Evolutionary conservation across 164 flowering plant species (phyloP), one percentile per base, ranked within the genome.

Genomic region (Cinnamomum micranthum): DNA sequence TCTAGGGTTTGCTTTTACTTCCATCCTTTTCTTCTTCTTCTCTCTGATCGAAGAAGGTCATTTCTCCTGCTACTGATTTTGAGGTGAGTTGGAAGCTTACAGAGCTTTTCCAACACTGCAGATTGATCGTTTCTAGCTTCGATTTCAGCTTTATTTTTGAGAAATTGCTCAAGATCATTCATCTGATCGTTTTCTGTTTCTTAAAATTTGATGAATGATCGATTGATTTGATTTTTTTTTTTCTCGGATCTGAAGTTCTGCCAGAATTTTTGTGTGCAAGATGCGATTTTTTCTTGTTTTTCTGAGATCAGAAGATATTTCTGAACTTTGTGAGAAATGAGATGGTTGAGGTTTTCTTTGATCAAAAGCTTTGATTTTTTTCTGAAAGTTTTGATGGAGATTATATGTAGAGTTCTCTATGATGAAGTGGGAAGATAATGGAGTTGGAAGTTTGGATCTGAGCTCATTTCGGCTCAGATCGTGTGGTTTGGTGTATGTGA

Each of bases 61-160:
- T 25, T 35, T 33, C 27, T 3, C 62, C 75, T 60, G 35, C 22
- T 9, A 25, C 20, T 50, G 50, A n/a, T 20, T 73, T 28, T 4
- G 27, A 73, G 76, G 76, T 73, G 70, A 65, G 75, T 65, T 65
- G 15, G 23, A 50, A 25, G 59, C 59, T 52, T 14, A 13, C 59
- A 13, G 59, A 52, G 59, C 59, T 17, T 52, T 52, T 2, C 59
- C 14, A 52, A 52, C 17, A 4, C 59, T 3, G 59, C 1, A 17
- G 17, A 15, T 14, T 20, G 17, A 20, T 55, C n/a, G 17, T 55
- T 55, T 55, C 47, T 41, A 41, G 2, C 47, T 41, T 41, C 47
- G 33, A 31, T 31, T 31, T 31, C 33, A 31, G 33, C 33, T 31
- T 31, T 0, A 31, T 31, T 31, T 31, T 31, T 31, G 4, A 3